Conservation (phyloP, 2,329 filamentous ascomycete genomes). For the Neofusicoccum parvum region DNA sequence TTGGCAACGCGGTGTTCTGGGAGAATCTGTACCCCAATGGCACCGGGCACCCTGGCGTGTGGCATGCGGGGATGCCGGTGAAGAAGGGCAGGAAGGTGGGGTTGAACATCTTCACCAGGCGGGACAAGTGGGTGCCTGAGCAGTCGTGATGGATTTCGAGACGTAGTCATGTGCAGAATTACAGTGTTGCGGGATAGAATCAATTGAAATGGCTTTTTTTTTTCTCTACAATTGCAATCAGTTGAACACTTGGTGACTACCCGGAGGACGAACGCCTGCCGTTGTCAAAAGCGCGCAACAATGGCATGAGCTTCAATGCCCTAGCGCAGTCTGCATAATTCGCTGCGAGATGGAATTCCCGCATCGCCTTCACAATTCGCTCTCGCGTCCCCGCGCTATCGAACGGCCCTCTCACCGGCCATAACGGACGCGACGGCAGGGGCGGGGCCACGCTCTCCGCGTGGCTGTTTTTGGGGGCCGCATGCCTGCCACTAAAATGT, state of each 20-base stretch:
- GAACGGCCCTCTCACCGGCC: background rate
- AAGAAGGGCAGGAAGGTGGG: constrained; percentile 52
- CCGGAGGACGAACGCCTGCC: background rate
- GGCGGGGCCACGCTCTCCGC: no score
- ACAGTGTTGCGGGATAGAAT: background rate
- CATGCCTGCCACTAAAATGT: background rate
- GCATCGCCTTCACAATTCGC: no score
- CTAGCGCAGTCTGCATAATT: no score
- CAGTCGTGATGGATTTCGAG: background rate
- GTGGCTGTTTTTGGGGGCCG: background rate
- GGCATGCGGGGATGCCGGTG: constrained; percentile 53
- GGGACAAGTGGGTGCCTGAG: background rate
- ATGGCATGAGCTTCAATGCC: no score
- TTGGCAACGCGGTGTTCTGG: constrained; percentile 55
- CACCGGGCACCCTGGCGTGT: constrained; percentile 46
- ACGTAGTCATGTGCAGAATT: background rate
- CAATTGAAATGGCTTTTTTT: background rate
- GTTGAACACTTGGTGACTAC: background rate
- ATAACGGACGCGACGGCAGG: background rate
- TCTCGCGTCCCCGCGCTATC: no score
- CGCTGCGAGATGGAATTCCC: no score
- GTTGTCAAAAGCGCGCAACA: background rate
- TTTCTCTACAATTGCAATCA: background rate
- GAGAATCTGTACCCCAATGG: constrained; percentile 47
- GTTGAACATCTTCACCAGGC: constrained; percentile 56